Percentiles rank a stretch among this genome's conserved stretches.
phyloP scores from a whole-genome alignment of 129 eudicot genomes.

The Artemisia argyi region DNA sequence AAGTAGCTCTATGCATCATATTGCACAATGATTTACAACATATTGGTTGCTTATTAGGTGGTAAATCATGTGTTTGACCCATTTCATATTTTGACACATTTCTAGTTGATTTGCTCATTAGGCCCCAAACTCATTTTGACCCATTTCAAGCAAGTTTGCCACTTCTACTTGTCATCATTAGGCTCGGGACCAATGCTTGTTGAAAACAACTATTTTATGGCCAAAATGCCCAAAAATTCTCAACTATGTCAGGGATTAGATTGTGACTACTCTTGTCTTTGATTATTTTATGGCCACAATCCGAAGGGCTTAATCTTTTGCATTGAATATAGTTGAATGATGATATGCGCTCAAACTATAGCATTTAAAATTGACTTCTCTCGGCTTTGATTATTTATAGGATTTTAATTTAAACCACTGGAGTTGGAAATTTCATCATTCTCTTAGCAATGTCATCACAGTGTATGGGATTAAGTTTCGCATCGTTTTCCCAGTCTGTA shows the following conservation, averaged over 20 bases:
- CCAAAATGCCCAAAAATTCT: neutral
- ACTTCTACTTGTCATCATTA: neutral
- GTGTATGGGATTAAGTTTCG: slow-evolving; percentile 24
- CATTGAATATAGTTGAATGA: neutral
- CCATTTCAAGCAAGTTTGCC: neutral
- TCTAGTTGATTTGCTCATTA: neutral
- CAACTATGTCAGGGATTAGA: neutral
- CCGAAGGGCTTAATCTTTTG: neutral
- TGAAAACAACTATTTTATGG: too few relatives aligned
- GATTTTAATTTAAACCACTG: slow-evolving; percentile 10
- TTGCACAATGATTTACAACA: neutral
- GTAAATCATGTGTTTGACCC: neutral
- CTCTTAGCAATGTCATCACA: slow-evolving; percentile 25
- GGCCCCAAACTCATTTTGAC: neutral
- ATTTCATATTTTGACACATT: too few relatives aligned
- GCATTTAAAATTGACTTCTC: neutral
- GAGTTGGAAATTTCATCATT: slow-evolving; percentile 16
- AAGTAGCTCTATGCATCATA: neutral
- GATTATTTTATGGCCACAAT: neutral
- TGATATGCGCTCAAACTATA: neutral
- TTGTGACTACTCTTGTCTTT: too few relatives aligned
- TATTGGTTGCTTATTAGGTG: neutral
- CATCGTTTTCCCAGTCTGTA: slow-evolving; percentile 22
- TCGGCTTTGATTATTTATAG: slow-evolving; percentile 5
- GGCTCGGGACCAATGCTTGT: too few relatives aligned